phyloP scores from a whole-genome alignment of 345 rosid genomes.

The Linum tenue region DNA sequence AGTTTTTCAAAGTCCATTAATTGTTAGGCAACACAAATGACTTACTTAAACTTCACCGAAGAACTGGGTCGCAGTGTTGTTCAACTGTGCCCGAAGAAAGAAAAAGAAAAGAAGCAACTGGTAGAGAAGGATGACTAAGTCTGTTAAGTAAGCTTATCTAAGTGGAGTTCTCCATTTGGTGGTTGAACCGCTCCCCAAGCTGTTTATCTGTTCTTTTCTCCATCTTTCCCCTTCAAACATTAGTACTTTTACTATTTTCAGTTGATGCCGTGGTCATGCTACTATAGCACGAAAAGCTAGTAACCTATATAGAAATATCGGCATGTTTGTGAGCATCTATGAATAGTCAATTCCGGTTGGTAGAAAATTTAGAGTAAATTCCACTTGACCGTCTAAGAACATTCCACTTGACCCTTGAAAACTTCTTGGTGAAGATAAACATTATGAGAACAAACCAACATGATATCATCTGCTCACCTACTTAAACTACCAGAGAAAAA shows the following conservation, averaged over 20 bases:
- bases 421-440: not conserved
- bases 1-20: conserved; percentile 15
- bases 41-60: conserved; percentile 5
- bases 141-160: conserved; percentile 12
- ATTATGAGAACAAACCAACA: not conserved
- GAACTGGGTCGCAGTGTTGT: conserved; percentile 24
- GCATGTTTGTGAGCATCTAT: not conserved
- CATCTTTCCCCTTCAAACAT: not conserved
- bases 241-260: not conserved
- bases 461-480: not conserved
- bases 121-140: conserved; percentile 1
- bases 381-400: not conserved
- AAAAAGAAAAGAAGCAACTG: not conserved
- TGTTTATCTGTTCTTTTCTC: not conserved
- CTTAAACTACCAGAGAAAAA: too few species aligned
- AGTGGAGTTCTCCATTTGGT: conserved; percentile 14
- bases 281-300: not conserved
- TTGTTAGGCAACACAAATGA: conserved; percentile 26
- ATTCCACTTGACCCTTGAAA: not conserved
- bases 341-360: conserved; percentile 7
- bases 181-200: conserved; percentile 24
- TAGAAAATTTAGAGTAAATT: not conserved
- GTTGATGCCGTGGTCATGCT: not conserved
- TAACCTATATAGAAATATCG: not conserved
- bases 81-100: conserved; percentile 33